A percentile compares a stretch with the other conserved stretches of the same genome.
These are phyloP conservation scores for Solanum stenotomum DNA, from an alignment of 257 asterid genomes.

Conservation along the genomic window DNA sequence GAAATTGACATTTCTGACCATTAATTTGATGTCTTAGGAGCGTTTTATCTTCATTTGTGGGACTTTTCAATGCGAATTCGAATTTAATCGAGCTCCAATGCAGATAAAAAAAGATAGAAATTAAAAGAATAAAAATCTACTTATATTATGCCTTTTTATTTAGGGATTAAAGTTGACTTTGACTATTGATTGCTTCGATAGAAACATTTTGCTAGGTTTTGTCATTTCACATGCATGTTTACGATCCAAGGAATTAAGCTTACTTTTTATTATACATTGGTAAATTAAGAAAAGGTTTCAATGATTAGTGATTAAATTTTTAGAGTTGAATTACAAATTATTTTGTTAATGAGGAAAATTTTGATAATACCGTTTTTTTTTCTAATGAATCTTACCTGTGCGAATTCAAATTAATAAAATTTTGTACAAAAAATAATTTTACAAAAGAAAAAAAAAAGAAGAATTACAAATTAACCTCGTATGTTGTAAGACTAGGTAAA, in stretches of 20 bases:
- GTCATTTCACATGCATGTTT: neutral
- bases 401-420: too few species aligned
- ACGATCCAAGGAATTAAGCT: neutral
- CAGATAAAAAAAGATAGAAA: neutral
- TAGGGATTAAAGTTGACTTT: neutral
- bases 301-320: neutral
- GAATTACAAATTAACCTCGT: neutral
- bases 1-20: too few species aligned
- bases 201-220: neutral
- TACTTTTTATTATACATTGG: neutral
- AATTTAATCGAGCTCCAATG: too few species aligned
- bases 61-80: fast-evolving
- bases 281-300: neutral
- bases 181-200: neutral
- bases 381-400: too few species aligned
- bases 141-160: neutral
- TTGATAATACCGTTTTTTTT: too few species aligned
- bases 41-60: fast-evolving
- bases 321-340: too few species aligned
- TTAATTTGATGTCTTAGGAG: too few species aligned
- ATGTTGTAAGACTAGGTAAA: neutral
- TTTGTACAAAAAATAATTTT: neutral
- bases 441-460: neutral
- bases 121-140: neutral
- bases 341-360: too few species aligned